These are phyloP conservation scores for Fusarium caatingaense DNA, from an alignment of 2,329 filamentous ascomycete genomes.

Conservation along the genomic window DNA sequence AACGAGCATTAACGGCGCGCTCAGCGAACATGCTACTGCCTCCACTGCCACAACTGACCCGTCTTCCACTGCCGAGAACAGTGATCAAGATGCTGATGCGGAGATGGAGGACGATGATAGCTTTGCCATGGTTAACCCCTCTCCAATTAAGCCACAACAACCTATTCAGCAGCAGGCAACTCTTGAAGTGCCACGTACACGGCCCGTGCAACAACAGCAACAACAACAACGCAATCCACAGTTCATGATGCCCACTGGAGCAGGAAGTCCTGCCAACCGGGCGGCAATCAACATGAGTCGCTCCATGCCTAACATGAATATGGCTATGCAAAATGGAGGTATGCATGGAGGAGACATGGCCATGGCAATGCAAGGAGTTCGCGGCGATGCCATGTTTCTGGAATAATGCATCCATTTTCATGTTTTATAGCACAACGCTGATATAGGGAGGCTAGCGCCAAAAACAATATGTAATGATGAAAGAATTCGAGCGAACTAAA, in stretches of 20 bases:
- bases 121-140: conserved; percentile 62
- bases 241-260: conserved; percentile 58
- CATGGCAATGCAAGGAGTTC: conserved; percentile 59
- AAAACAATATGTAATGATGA: conserved; percentile 48
- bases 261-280: conserved; percentile 51
- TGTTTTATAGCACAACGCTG: conserved; percentile 15
- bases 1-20: conserved; percentile 50
- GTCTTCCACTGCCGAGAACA: conserved; percentile 59
- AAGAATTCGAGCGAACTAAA: conserved; percentile 43
- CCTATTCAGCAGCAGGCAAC: conserved; percentile 55
- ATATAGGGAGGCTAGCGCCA: conserved; percentile 3
- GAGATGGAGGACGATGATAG: conserved; percentile 71
- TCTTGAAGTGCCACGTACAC: conserved; percentile 58
- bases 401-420: conserved; percentile 50
- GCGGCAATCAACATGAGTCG: conserved; percentile 56
- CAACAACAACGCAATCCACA: conserved; percentile 50
- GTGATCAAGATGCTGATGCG: conserved; percentile 57
- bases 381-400: conserved; percentile 64
- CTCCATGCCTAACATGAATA: conserved; percentile 60
- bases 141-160: conserved; percentile 53
- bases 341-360: conserved; percentile 58
- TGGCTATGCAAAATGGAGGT: conserved; percentile 54
- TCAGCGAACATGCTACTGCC: conserved; percentile 51
- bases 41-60: conserved; percentile 52
- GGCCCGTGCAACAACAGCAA: conserved; percentile 48